Evolutionary conservation across 2,329 filamentous ascomycete genomes (phyloP).

Genomic region (Didymella sp.): DNA sequence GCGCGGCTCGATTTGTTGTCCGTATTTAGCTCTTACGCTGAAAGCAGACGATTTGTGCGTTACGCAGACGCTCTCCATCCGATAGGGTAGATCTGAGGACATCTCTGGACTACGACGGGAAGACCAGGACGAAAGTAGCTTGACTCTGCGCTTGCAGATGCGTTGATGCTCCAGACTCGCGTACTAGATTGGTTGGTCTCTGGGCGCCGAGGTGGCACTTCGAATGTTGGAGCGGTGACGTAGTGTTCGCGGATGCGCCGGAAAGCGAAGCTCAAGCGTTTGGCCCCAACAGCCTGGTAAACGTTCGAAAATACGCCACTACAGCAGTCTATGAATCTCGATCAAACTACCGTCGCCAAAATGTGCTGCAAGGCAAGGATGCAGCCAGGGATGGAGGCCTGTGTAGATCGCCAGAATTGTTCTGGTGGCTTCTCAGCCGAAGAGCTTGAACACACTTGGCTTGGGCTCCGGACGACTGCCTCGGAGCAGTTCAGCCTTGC

Average conservation of each 20-base stretch:
- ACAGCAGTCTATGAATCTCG: not conserved
- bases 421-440: not conserved
- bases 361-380: not conserved
- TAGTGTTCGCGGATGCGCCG: conserved; percentile 11
- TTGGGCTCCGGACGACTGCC: not conserved
- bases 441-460: conserved; percentile 4
- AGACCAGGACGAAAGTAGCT: conserved; percentile 11
- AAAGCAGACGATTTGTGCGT: conserved; percentile 23
- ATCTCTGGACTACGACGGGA: conserved; percentile 14
- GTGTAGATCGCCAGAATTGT: conserved; percentile 13
- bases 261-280: not conserved
- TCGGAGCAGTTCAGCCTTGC: conserved; percentile 2
- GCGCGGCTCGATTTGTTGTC: conserved; percentile 14
- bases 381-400: conserved; percentile 4
- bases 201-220: conserved; percentile 7
- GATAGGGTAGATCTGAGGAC: conserved; percentile 15
- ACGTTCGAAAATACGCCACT: not conserved
- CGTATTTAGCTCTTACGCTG: conserved; percentile 20
- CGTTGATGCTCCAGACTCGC: conserved; percentile 15
- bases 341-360: not conserved
- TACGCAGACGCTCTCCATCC: not conserved
- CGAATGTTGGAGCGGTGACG: conserved; percentile 8
- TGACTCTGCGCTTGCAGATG: conserved; percentile 12
- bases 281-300: conserved; percentile 2
- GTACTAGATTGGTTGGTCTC: conserved; percentile 5